Percentiles rank a stretch among this genome's conserved stretches.
phyloP scores from a whole-genome alignment of 1,284 basidiomycete genomes.

The Moesziomyces sp. region DNA sequence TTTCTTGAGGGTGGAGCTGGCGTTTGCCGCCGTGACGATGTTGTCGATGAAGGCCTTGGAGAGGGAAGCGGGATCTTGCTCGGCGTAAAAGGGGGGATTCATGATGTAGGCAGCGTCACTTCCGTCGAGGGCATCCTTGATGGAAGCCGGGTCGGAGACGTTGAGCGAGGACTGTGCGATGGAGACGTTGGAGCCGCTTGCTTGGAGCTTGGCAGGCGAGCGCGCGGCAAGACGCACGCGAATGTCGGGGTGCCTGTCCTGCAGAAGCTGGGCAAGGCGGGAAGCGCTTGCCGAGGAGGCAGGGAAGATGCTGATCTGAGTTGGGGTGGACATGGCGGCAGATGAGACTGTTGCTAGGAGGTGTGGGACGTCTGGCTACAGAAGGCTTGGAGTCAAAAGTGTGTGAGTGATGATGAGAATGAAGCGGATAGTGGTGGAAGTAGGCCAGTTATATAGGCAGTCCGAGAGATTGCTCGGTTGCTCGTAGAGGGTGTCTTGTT shows the following conservation, averaged over 20 bases:
- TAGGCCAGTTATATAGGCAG: too few relatives aligned
- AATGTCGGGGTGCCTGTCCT: conserved; percentile 20
- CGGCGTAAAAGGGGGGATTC: conserved; percentile 18
- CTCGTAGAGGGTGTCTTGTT: too few relatives aligned
- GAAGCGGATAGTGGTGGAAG: not conserved
- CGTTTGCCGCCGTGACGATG: conserved; percentile 21
- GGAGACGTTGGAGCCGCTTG: conserved; percentile 7
- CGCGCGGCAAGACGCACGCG: conserved; percentile 21
- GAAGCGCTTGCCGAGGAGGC: conserved; percentile 19
- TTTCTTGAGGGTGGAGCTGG: conserved; percentile 12
- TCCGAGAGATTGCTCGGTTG: too few relatives aligned
- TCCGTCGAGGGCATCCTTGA: conserved; percentile 22
- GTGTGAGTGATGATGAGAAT: not conserved
- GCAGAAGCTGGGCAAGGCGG: conserved; percentile 13
- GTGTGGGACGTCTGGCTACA: too few relatives aligned
- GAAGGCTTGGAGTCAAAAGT: not conserved
- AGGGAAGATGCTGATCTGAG: conserved; percentile 36
- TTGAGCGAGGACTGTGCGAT: conserved; percentile 16
- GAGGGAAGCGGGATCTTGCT: conserved; percentile 6
- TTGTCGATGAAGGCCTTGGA: conserved; percentile 10
- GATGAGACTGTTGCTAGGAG: too few relatives aligned
- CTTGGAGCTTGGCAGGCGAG: conserved; percentile 16
- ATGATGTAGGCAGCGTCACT: conserved; percentile 35
- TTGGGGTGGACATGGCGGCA: conserved; percentile 9
- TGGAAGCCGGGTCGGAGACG: conserved; percentile 7